Evolutionary conservation across 2,329 filamentous ascomycete species (phyloP).

Genomic region (Xylariaceae sp.): DNA sequence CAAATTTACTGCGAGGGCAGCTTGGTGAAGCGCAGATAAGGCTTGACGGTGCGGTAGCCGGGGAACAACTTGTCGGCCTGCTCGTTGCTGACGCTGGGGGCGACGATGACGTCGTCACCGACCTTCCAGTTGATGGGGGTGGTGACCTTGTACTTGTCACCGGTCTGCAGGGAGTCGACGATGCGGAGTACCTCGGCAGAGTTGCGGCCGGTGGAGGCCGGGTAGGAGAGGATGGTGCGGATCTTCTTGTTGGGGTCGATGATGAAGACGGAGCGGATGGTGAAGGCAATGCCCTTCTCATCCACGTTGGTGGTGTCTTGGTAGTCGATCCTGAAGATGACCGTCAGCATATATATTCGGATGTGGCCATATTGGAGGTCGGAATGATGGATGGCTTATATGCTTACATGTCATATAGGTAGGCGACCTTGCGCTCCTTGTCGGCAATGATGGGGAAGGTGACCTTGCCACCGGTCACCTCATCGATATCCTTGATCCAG

Average conservation of each 20-base stretch:
- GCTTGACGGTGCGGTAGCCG: slow-evolving; percentile 63
- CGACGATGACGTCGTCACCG: slow-evolving; percentile 89
- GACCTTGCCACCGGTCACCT: slow-evolving; percentile 66
- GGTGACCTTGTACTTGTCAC: slow-evolving; percentile 81
- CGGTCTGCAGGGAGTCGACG: slow-evolving; percentile 72
- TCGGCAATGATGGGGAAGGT: slow-evolving; percentile 78
- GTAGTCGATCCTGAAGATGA: slow-evolving; percentile 59
- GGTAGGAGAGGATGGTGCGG: slow-evolving; percentile 87
- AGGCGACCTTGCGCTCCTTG: slow-evolving; percentile 70
- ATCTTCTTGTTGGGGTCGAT: slow-evolving; percentile 94
- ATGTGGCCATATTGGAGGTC: background rate
- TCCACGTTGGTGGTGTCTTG: slow-evolving; percentile 79
- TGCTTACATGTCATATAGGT: slow-evolving; percentile 69
- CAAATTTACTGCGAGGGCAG: slow-evolving; percentile 50
- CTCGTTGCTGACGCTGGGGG: slow-evolving; percentile 73
- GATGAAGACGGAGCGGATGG: slow-evolving; percentile 90
- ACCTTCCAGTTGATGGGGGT: slow-evolving; percentile 88
- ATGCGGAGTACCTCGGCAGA: slow-evolving; percentile 73
- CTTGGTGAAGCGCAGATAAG: slow-evolving; percentile 68
- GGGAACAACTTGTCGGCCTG: slow-evolving; percentile 87
- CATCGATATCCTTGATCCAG: slow-evolving; percentile 88
- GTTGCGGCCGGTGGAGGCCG: slow-evolving; percentile 83
- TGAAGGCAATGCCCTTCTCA: slow-evolving; percentile 79
- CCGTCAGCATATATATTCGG: slow-evolving; percentile 4
- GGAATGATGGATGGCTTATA: background rate